These are phyloP conservation scores for Starmerella sirachaensis DNA, from an alignment of 805 yeast species.

Conservation along the genomic window DNA sequence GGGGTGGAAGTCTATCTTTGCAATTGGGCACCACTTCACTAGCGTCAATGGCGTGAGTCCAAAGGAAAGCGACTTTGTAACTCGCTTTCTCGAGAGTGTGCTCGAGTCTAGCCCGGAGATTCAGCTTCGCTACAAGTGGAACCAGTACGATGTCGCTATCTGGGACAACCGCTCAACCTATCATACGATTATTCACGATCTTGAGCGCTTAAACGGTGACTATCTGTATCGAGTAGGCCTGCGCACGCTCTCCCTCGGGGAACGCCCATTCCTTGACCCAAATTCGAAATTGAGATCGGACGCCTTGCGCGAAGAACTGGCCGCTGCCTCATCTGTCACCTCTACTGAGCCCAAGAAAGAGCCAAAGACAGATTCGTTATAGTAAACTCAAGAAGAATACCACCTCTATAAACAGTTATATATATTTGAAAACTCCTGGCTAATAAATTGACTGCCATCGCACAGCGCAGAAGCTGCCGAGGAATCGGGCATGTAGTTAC, in stretches of 20 bases:
- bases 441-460: too few relatives aligned
- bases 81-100: slow-evolving; percentile 40
- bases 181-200: slow-evolving; percentile 41
- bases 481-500: too few relatives aligned
- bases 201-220: slow-evolving; percentile 6
- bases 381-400: too few relatives aligned
- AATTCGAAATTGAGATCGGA: slow-evolving; percentile 15
- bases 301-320: background rate
- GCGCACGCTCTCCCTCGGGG: slow-evolving; percentile 43
- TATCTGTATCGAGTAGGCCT: slow-evolving; percentile 33
- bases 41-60: slow-evolving; percentile 58
- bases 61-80: slow-evolving; percentile 53
- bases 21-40: slow-evolving; percentile 39
- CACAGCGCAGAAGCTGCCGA: too few relatives aligned
- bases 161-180: slow-evolving; percentile 45
- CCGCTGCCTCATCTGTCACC: too few relatives aligned
- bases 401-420: too few relatives aligned
- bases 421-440: too few relatives aligned
- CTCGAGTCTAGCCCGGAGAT: slow-evolving; percentile 25
- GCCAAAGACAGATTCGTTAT: too few relatives aligned
- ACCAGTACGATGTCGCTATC: slow-evolving; percentile 34
- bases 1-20: slow-evolving; percentile 42
- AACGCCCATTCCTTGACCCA: slow-evolving; percentile 40
- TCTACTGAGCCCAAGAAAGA: too few relatives aligned
- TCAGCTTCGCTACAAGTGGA: slow-evolving; percentile 41